Evolutionary conservation across 140 eudicot genomes (phyloP), one percentile per base, ranked within the genome.

Genomic region (Bidens hawaiensis): DNA sequence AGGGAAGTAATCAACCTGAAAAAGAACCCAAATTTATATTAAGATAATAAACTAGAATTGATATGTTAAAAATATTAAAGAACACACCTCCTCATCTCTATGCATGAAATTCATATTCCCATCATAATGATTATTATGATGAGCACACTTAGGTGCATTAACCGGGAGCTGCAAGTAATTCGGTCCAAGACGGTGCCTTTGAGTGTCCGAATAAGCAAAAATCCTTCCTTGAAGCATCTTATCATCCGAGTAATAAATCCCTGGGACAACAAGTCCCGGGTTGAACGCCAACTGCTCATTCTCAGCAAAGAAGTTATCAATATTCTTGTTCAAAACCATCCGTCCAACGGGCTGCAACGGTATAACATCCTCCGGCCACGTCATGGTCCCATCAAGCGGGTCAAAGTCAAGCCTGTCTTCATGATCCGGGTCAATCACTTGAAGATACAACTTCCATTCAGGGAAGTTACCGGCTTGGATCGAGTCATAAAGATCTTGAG

Each of bases 271-370:
- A 78, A 79, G 72, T 7, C 87, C 94, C 13, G 96, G 97, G 70
- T 82, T 64, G 26, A 90, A 90, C 1, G 96, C 96, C 36, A 90
- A 81, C 67, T 87, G 96, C 46, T 90, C 97, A 67, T 90, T 90
- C 59, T 90, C 97, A 2, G 86, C 88, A 58, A 90, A 90, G 65
- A 90, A 90, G 82, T 90, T 90, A 55, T 87, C 97, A 14, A 90
- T 86, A 67, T 87, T 90, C 85, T 80, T 82, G 17, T 90, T 90
- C 81, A 90, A 54, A 11, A 87, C 97, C 81, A 90, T 53, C 9
- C 97, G 86, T 0, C 97, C 97, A 26, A 90, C 97, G 6, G 97
- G 94, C 70, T 87, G 94, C 66, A 90, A 60, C 5, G 97, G 97
- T 38, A 87, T 48, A 7, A 90, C 49, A 73, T 90, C 95, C 67